Evolutionary conservation across 2,329 filamentous ascomycete genomes (phyloP).

Genomic region (Alternaria tenuissima): DNA sequence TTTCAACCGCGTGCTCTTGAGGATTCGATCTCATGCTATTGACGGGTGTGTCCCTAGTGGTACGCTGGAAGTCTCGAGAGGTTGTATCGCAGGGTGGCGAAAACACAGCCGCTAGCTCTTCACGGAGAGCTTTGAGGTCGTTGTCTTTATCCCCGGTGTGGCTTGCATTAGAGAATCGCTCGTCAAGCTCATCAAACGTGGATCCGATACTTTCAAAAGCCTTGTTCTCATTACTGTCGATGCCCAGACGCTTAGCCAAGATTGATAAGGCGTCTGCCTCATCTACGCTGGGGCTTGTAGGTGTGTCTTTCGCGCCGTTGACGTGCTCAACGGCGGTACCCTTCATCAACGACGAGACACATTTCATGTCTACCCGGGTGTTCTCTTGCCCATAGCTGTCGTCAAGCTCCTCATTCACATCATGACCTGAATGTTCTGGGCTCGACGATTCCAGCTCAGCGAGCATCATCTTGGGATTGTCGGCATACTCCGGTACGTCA

Average conservation of each 20-base stretch:
- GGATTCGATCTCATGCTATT: background rate
- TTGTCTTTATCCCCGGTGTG: background rate
- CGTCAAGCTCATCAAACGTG: conserved; percentile 2
- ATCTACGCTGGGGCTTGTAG: background rate
- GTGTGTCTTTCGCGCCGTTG: background rate
- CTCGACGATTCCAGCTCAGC: conserved; percentile 8
- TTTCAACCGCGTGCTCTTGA: background rate
- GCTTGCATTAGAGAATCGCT: background rate
- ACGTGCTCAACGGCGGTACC: background rate
- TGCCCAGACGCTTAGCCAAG: background rate
- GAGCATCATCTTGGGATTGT: conserved; percentile 13
- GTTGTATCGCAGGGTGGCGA: background rate
- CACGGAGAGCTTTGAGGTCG: conserved; percentile 7
- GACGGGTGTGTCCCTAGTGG: background rate
- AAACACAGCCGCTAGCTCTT: background rate
- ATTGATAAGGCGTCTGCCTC: background rate
- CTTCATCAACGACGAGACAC: background rate
- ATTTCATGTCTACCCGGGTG: background rate
- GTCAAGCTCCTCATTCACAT: background rate
- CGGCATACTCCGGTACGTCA: background rate
- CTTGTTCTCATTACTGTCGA: background rate
- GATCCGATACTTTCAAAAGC: background rate
- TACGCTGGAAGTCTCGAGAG: background rate
- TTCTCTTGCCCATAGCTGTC: background rate
- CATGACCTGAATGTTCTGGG: background rate